These are phyloP conservation scores for Theobroma grandiflorum DNA, from an alignment of 441 rosid genomes.

Conservation along the genomic window DNA sequence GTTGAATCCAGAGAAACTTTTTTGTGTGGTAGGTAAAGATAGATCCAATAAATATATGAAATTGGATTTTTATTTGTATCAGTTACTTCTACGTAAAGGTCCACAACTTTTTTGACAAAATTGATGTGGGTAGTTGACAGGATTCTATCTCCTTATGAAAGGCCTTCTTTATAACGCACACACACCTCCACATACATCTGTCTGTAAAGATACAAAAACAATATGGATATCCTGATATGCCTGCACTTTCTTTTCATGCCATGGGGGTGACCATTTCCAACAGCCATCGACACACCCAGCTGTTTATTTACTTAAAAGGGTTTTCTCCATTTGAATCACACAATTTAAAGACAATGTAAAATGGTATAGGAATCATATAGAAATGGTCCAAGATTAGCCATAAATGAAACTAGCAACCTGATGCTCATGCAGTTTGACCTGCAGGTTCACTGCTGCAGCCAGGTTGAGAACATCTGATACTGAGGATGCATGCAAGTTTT, in stretches of 20 bases:
- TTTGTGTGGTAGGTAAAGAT: slow-evolving; percentile 19
- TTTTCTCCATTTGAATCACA: too few relatives aligned
- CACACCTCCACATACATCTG: too few relatives aligned
- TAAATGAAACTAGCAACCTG: background rate
- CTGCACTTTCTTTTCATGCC: background rate
- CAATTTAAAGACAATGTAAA: too few relatives aligned
- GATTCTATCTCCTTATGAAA: background rate
- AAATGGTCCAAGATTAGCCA: background rate
- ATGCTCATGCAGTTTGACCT: background rate
- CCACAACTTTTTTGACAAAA: slow-evolving; percentile 36
- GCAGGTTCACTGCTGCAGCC: background rate
- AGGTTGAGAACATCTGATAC: background rate
- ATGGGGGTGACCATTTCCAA: too few relatives aligned
- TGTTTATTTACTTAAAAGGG: too few relatives aligned
- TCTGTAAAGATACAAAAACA: background rate
- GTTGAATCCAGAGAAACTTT: slow-evolving; percentile 12
- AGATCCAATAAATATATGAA: slow-evolving; percentile 19
- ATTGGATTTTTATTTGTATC: slow-evolving; percentile 1
- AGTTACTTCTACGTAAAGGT: slow-evolving; percentile 33
- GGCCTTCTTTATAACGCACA: background rate
- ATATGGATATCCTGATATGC: background rate
- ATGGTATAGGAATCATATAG: background rate
- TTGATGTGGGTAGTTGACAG: slow-evolving; percentile 32
- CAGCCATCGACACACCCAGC: background rate
- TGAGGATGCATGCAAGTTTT: background rate